Base-by-base conservation (phyloP, 2,329 filamentous ascomycete genomes). In the Ramularia collo-cygni region DNA sequence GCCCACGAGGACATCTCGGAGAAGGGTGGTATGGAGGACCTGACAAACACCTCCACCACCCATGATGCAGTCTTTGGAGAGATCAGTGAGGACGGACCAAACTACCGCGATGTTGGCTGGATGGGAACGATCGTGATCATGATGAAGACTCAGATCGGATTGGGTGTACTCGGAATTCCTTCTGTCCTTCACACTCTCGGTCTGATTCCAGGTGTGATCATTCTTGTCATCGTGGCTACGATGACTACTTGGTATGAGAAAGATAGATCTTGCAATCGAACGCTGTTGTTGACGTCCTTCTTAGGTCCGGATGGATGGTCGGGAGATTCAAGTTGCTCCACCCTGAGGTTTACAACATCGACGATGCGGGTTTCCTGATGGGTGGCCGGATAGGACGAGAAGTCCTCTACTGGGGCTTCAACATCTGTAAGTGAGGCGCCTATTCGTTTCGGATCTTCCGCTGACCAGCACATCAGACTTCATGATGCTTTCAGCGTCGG, bases 311-410 rank as follows among this genome's bases (percentile, higher is more conserved):
- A 37, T 71, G 69, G 44, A 67, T 71, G 16, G 59, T 74, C 8
- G 70, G 68, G 7, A 51, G 60, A n/a, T 77, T 77, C 60, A 77
- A 77, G 51, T 48, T 74, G 21, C 60, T 63, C 10, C 74, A 76
- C 50, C 68, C 69, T 1, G 64, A 75, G 44, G 72, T 77, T 3
- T 75, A 77, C 50, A 70, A 69, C 37, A 76, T 77, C 60, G 74
- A 74, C 29, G 74, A 77, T 46, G 74, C 72, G 0, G 74, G 74
- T 12, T 59, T 58, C 29, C 67, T 76, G 37, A 62, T 78, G 14
- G 74, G 76, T 39, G 75, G 75, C 2, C 67, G 64, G 2, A 42
- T 70, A 4, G 73, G 74, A 0, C 65, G 71, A 16, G 72, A 73
- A 46, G 45, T 75, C 9, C 62, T 76, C 27, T 64, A 43, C 38